Evolutionary conservation across 768 basidiomycete genomes (phyloP).

Genomic region (Polyporus arcularius): DNA sequence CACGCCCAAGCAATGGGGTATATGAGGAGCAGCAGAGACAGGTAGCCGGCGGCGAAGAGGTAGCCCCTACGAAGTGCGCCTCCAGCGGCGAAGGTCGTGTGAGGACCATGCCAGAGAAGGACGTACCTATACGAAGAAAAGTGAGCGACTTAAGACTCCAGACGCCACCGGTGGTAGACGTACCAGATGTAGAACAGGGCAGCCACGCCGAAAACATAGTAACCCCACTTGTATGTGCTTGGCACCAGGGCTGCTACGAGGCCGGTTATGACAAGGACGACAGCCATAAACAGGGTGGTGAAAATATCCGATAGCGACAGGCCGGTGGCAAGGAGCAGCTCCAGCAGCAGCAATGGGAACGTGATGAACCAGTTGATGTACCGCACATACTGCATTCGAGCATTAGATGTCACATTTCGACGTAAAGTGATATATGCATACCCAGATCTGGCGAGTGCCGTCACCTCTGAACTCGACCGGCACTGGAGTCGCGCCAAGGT

Average conservation of each 20-base stretch:
- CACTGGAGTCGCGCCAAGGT: conserved; percentile 51
- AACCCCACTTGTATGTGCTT: conserved; percentile 55
- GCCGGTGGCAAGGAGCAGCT: conserved; percentile 46
- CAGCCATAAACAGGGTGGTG: conserved; percentile 43
- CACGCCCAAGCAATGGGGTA: conserved; percentile 62
- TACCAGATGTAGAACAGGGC: conserved; percentile 45
- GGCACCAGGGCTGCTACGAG: conserved; percentile 52
- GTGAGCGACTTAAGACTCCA: not conserved
- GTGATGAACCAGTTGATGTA: conserved; percentile 58
- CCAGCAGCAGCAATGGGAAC: conserved; percentile 50
- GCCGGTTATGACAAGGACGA: conserved; percentile 44
- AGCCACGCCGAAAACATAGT: conserved; percentile 46
- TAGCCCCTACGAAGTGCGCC: conserved; percentile 31
- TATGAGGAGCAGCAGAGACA: conserved; percentile 53
- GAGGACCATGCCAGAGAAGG: conserved; percentile 31
- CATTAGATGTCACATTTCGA: not conserved
- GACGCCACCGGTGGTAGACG: not conserved
- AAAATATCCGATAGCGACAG: conserved; percentile 50
- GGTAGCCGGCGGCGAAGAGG: conserved; percentile 40
- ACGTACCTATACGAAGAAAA: conserved; percentile 26
- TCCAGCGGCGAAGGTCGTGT: conserved; percentile 29
- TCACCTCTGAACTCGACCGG: conserved; percentile 41
- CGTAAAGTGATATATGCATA: conserved; percentile 25
- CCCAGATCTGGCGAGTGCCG: conserved; percentile 45
- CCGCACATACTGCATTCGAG: conserved; percentile 40